Evolutionary conservation across 345 rosid genomes (phyloP).

Genomic region (Eucalyptus shirleyi): DNA sequence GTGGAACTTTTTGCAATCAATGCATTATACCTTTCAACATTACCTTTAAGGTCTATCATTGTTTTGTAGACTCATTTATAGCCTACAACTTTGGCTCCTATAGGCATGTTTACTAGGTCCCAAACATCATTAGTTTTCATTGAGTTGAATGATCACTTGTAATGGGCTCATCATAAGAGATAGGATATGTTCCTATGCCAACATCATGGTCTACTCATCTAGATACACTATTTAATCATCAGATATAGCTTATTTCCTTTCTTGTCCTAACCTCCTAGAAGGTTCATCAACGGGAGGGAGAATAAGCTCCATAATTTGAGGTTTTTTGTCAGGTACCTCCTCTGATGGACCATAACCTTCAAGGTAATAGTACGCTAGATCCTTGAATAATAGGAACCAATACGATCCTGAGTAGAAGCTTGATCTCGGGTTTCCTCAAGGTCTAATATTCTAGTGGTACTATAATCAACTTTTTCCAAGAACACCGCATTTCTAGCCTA

Average conservation of each 20-base stretch:
- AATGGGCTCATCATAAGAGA: background rate
- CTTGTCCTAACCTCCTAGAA: background rate
- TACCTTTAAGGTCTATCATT: background rate
- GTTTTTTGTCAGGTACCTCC: background rate
- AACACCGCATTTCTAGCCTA: background rate
- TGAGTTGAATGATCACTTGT: background rate
- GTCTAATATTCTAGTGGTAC: background rate
- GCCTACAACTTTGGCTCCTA: background rate
- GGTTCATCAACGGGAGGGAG: background rate
- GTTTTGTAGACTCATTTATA: background rate
- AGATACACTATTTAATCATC: background rate
- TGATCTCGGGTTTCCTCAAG: background rate
- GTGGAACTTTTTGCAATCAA: background rate
- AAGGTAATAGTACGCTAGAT: background rate
- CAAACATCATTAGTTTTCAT: background rate
- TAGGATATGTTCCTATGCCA: background rate
- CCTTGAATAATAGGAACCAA: background rate
- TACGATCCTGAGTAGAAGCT: background rate
- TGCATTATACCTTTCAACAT: background rate
- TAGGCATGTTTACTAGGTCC: background rate
- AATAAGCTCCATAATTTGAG: background rate
- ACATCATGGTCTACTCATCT: background rate
- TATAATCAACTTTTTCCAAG: background rate
- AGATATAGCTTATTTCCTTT: background rate
- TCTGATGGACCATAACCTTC: background rate